Evolutionary conservation across 129 eudicot genomes (phyloP), one percentile per base, ranked within the genome.

Genomic region (Helichrysum umbraculigerum): DNA sequence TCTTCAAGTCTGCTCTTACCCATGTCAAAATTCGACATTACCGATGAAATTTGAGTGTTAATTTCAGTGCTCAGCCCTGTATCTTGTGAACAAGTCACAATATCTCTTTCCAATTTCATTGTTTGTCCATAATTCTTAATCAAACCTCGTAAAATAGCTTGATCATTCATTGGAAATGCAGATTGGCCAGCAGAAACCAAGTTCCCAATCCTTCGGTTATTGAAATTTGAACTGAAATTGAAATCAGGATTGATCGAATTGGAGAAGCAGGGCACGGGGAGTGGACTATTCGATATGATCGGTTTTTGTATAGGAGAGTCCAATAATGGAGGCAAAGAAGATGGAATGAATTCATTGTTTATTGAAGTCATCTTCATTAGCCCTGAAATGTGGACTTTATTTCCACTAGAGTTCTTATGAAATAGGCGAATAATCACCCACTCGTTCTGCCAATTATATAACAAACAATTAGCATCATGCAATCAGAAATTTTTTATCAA

Each of bases 181-280:
- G 72, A 78, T 57, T 19, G 7, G 10, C 44, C 30, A 10, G 79
- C 17, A 80, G 80, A 35, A 35, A 75, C 56, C 76, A 86, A 4
- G 65, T 35, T 34, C 29, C 82, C 42, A 9, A 42, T 44, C 6
- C 47, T 30, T 15, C 1, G 39, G 30, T 75, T 67, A 81, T 72
- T 22, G 39, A 75, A 68, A 61, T 76, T 78, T 2, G 84, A 61
- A 21, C 67, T 0, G 33, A 65, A 42, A 44, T 25, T 72, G 54
- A 47, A 69, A 39, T 57, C 70, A 15, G 75, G 78, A 62, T 60
- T 75, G 56, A 52, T 72, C 29, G 76, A 37, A 79, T 79, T 87
- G 98, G 98, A 92, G 98, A 92, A 92, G 98, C 96, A 92, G 98
- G 87, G 89, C 88, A 92, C 96, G 88, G 86, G 89, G 28, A 77